Evolutionary conservation across 352 stramenopile genomes (phyloP), one percentile per base, ranked within the genome.

Genomic region (Phytophthora boehmeriae): DNA sequence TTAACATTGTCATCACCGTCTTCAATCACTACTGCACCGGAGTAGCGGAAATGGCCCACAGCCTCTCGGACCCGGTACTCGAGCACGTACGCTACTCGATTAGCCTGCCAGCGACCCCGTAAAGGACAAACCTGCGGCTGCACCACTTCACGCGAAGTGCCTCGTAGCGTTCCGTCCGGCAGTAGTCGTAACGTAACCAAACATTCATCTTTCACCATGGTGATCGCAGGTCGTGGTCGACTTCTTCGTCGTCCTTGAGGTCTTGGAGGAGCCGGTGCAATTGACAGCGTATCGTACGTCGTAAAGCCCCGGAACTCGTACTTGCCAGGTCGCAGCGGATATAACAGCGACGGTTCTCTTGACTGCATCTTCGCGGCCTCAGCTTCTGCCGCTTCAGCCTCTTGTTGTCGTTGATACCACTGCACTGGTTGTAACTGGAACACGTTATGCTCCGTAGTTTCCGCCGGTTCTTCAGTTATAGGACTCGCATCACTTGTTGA

Each of bases 231-330:
- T 47, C 62, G 53, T 34, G 43, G 30, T 3, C 43, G 48, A 16
- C 28, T 46, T 63, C 30, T 34, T 17, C 49, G 47, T 45, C 48
- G 51, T 68, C 30, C 48, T 62, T 51, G 20, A 41, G 54, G 50
- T 54, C 57, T 59, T 8, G 58, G 54, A 1, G 38, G 11, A 4
- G 49, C 27, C 6, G 64, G 22, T 3, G 45, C 43, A 0, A 45
- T 28, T 6, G 65, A 65, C 2, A 68, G 50, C 10, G 59, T 54
- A 8, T 78, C 58, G 28, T 76, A 77, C 14, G 66, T 83, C 28
- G 78, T 83, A 54, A 89, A 91, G 0, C 82, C 82, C 35, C 61
- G 63, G 56, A 91, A 89, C 34, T 89, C 77, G 60, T 87, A 91
- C 34, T 76, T 79, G 1, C 82, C 82, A 4, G 82, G 71, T 5